Base-by-base conservation (phyloP, 768 basidiomycete genomes). In the Rhizopogon sp. region DNA sequence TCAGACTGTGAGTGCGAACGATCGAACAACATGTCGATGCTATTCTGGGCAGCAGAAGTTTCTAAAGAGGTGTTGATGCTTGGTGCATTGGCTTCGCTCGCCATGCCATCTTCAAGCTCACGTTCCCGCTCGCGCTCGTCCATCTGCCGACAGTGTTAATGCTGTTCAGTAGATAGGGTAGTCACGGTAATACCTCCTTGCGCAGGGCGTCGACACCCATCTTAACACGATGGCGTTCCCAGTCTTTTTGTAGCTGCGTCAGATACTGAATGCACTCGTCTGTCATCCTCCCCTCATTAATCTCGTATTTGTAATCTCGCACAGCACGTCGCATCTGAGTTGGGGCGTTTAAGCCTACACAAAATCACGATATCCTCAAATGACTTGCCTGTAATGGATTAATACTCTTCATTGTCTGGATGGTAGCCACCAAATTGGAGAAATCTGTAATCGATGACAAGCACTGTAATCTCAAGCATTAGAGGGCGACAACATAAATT, bases 211-310 rank as follows among this genome's bases (percentile, higher is more conserved):
- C 87, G 8, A 96, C 92, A 3, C 92, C 90, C 33, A 90, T 74
- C 65, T 92, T 90, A 33, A 95, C 84, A 43, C 93, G 79, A 67
- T 92, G 88, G 54, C 91, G 77, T 70, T 99, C 96, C 96, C 96
- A 99, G 66, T 98, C 95, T 65, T 92, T 95, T 72, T 98, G 95
- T 8, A 99, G 76, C 63, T 98, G 96, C 3, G 84, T 88, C 28
- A 98, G 80, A 63, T 98, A 98, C 72, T 97, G 92, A 39, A 83
- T 77, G 65, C 96, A 98, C 68, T 99, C 97, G 22, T 98, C 94
- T 3, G 86, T 89, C 92, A 99, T 97, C 57, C 79, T 80, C 1
- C 84, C 79, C 70, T 99, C 97, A 65, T 87, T 88, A 47, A 98
- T 88, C 73, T 99, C 96, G 65, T 90, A 97, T 66, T 83, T 90